Base-by-base conservation (phyloP, 73 alveolate genomes). In the Paramecium biaurelia region DNA sequence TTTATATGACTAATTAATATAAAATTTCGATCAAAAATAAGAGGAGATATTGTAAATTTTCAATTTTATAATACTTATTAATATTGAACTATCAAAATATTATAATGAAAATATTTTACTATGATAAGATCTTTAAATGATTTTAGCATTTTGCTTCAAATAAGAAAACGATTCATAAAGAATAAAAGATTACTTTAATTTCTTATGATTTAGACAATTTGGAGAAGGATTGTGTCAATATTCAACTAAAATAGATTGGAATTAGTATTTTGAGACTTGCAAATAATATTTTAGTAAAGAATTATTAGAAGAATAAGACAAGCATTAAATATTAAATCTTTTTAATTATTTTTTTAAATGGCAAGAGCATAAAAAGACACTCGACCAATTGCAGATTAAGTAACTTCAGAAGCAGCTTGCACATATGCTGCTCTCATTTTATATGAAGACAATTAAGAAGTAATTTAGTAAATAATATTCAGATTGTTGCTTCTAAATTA, bases 401-500 rank as follows among this genome's bases (percentile, higher is more conserved):
- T 34, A 10, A 41, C 67, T 30, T 37, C 67, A 28, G 87, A 74
- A 74, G 20, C 59, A 41, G 87, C 87, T 11, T 74, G 87, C 32
- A 74, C 87, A 6, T 74, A 74, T 74, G 87, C 87, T 74, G 57
- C 87, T 74, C 35, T 74, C 11, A 74, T 74, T 26, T 37, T 74
- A 32, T 23, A 74, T 74, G 87, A 74, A 37, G 87, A 74, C 35
- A 74, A 74, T 37, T 37, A 74, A 74, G 87, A 74, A 34, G 87
- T 74, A 74, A 37, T 2, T n/a, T 10, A 74, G 11, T 63, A 63
- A 63, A 63, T 63, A 34, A 34, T 14, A 37, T 15, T 53, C 28
- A 74, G 87, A 74, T 74, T 28, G 58, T 8, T 37, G 97, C 98
- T 15, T 97, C 95, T 92, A 95, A 96, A 85, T 67, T 96, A 38